Evolutionary conservation across 2,329 filamentous ascomycete genomes (phyloP).

Genomic region (Grosmannia clavigera): DNA sequence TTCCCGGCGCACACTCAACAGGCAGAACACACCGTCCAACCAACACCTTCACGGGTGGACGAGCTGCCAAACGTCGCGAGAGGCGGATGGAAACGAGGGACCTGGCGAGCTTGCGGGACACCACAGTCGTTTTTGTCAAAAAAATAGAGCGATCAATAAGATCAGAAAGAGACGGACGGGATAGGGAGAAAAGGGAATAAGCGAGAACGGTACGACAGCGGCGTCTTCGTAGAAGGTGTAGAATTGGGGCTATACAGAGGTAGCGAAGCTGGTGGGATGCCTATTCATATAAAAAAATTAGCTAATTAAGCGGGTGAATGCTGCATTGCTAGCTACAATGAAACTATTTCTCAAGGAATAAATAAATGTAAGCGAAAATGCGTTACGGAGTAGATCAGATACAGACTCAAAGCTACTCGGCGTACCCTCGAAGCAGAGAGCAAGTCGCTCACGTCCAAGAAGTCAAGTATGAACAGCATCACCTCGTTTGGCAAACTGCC

Average conservation of each 20-base stretch:
- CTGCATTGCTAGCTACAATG: background rate
- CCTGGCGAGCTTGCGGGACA: constrained; percentile 50
- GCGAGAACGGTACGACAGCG: constrained; percentile 41
- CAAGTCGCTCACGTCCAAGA: constrained; percentile 45
- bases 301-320: background rate
- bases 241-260: constrained; percentile 51
- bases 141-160: constrained; percentile 55
- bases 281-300: constrained; percentile 23
- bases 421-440: constrained; percentile 42
- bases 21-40: constrained; percentile 54
- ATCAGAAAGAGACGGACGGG: constrained; percentile 46
- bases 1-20: constrained; percentile 44
- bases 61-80: constrained; percentile 44
- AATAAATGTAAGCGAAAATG: background rate
- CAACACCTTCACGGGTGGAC: constrained; percentile 47
- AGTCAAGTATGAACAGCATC: constrained; percentile 40
- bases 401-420: background rate
- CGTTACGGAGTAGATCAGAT: background rate
- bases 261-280: constrained; percentile 48
- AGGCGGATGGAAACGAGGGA: constrained; percentile 55
- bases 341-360: background rate
- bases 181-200: constrained; percentile 41
- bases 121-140: constrained; percentile 51
- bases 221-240: constrained; percentile 51
- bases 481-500: constrained; percentile 43